Percentiles rank a stretch among this genome's conserved stretches.
These are phyloP conservation scores for Naganishia friedmannii DNA, from an alignment of 768 basidiomycete species.

Conservation along the genomic window DNA sequence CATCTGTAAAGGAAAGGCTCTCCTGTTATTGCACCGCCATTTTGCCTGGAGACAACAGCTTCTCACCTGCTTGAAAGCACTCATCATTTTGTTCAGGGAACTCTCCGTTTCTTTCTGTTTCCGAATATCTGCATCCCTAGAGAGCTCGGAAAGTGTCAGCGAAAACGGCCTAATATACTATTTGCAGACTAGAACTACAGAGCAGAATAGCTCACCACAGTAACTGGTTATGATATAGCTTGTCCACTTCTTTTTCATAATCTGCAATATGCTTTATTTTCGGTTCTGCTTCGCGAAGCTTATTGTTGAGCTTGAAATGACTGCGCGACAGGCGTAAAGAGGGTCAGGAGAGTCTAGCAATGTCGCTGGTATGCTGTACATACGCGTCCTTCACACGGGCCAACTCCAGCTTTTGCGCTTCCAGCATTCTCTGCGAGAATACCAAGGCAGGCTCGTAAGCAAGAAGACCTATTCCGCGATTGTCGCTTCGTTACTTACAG, in stretches of 20 bases:
- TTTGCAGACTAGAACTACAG: neutral
- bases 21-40: neutral
- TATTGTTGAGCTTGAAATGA: constrained; percentile 29
- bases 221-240: constrained; percentile 26
- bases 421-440: constrained; percentile 13
- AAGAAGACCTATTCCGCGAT: neutral
- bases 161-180: neutral
- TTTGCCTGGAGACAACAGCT: neutral
- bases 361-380: neutral
- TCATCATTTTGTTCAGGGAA: constrained; percentile 25
- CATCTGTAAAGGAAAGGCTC: neutral
- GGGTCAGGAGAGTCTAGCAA: neutral
- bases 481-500: neutral
- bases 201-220: constrained; percentile 4
- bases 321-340: neutral
- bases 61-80: constrained; percentile 28
- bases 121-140: constrained; percentile 24
- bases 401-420: constrained; percentile 23
- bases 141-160: neutral
- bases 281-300: constrained; percentile 25
- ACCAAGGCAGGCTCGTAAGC: neutral
- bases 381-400: constrained; percentile 27
- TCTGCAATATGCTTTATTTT: constrained; percentile 30
- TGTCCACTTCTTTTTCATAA: constrained; percentile 26
- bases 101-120: constrained; percentile 17